Evolutionary conservation across 176 grass and related monocot genomes (phyloP).

Genomic region (Raddia guianensis): DNA sequence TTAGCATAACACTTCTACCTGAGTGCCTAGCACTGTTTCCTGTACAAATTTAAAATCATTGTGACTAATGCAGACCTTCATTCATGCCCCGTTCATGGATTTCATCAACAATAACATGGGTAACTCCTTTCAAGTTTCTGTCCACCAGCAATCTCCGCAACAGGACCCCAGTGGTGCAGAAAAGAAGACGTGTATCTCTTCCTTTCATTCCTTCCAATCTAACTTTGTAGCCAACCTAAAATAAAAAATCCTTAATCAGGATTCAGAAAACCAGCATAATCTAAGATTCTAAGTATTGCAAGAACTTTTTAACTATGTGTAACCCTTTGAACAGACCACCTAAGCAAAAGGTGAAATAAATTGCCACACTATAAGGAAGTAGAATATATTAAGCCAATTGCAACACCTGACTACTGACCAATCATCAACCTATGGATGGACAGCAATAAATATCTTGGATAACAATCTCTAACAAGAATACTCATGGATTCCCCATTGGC

Average conservation of each 20-base stretch:
- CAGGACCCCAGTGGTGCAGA: slow-evolving; percentile 97
- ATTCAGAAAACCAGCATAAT: not conserved
- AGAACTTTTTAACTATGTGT: not conserved
- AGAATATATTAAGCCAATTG: not conserved
- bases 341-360: slow-evolving; percentile 13
- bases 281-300: not conserved
- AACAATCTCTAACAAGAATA: not conserved
- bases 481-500: not conserved
- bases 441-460: not conserved
- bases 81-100: slow-evolving; percentile 99
- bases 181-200: slow-evolving; percentile 87
- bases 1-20: slow-evolving; percentile 19
- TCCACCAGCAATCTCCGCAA: slow-evolving; percentile 91
- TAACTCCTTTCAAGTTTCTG: slow-evolving; percentile 89
- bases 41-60: not conserved
- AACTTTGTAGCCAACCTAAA: slow-evolving; percentile 89
- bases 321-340: slow-evolving; percentile 9
- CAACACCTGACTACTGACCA: not conserved
- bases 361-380: not conserved
- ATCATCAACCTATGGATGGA: not conserved
- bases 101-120: slow-evolving; percentile 97
- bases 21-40: not conserved
- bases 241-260: slow-evolving; percentile 28
- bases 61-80: slow-evolving; percentile 67
- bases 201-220: slow-evolving; percentile 96